These are phyloP conservation scores for Penicillium macrosclerotiorum DNA, from an alignment of 495 filamentous ascomycete species.

Conservation along the genomic window DNA sequence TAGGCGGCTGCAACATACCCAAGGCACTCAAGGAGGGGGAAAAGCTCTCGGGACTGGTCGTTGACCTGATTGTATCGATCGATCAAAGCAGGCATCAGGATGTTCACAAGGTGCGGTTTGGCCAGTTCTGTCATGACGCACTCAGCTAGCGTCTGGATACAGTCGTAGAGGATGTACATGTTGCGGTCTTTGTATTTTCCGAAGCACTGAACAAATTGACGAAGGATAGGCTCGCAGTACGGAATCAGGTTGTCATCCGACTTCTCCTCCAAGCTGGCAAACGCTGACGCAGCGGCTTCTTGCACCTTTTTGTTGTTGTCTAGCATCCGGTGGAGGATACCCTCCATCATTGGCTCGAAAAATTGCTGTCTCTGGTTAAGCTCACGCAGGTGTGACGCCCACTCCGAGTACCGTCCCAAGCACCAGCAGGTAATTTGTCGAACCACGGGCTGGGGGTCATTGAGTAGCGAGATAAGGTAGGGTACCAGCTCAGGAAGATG, in stretches of 20 bases:
- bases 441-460: conserved; percentile 87
- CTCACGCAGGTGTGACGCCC: conserved; percentile 77
- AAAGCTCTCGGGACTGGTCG: conserved; percentile 90
- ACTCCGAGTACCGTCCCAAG: conserved; percentile 86
- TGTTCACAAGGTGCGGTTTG: conserved; percentile 70
- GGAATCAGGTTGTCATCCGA: conserved; percentile 74
- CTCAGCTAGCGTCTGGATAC: conserved; percentile 94
- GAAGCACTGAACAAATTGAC: conserved; percentile 91
- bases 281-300: conserved; percentile 92
- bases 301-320: conserved; percentile 98
- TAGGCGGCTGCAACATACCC: conserved; percentile 92
- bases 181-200: conserved; percentile 95
- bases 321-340: conserved; percentile 89
- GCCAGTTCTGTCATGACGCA: conserved; percentile 79
- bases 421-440: conserved; percentile 98
- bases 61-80: conserved; percentile 82
- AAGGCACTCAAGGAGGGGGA: conserved; percentile 90
- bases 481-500: conserved; percentile 89
- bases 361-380: conserved; percentile 65
- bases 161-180: conserved; percentile 99
- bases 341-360: conserved; percentile 98
- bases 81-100: conserved; percentile 94
- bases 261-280: conserved; percentile 94
- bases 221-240: conserved; percentile 86
- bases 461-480: conserved; percentile 83